A percentile compares a stretch with the other conserved stretches of the same genome.
These are phyloP conservation scores for Aspergillus vadensis DNA, from an alignment of 2,329 filamentous ascomycete genomes.

Conservation along the genomic window DNA sequence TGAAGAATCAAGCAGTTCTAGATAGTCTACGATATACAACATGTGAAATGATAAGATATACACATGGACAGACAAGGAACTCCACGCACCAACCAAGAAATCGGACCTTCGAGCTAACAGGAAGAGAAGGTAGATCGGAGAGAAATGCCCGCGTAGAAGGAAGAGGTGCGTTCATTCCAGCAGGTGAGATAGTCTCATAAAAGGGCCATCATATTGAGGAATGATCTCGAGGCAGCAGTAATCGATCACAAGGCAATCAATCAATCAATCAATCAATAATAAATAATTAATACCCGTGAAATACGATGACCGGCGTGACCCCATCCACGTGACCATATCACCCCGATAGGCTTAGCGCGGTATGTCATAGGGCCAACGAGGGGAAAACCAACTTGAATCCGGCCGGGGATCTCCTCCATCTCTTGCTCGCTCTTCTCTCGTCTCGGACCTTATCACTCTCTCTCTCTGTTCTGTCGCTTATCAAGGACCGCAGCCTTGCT, in stretches of 20 bases:
- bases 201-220: no score
- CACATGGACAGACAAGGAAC: neutral
- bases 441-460: neutral
- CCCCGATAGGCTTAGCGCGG: constrained; percentile 36
- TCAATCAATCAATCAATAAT: neutral
- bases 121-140: constrained; percentile 56
- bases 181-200: neutral
- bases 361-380: constrained; percentile 42
- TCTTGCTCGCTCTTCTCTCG: neutral
- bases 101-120: constrained; percentile 75
- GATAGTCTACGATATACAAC: neutral
- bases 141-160: constrained; percentile 68
- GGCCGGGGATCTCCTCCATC: constrained; percentile 1
- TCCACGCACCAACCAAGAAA: constrained; percentile 83
- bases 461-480: neutral
- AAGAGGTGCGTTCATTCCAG: constrained; percentile 55
- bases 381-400: constrained; percentile 25
- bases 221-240: neutral
- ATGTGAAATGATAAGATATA: neutral
- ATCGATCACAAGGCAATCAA: neutral
- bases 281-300: neutral
- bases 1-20: neutral
- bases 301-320: neutral
- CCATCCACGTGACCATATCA: constrained; percentile 35
- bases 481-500: neutral